A percentile compares a stretch with the other conserved stretches of the same genome.
These are phyloP conservation scores for Castanea crenata DNA, from an alignment of 306 rosid genomes.

Conservation along the genomic window DNA sequence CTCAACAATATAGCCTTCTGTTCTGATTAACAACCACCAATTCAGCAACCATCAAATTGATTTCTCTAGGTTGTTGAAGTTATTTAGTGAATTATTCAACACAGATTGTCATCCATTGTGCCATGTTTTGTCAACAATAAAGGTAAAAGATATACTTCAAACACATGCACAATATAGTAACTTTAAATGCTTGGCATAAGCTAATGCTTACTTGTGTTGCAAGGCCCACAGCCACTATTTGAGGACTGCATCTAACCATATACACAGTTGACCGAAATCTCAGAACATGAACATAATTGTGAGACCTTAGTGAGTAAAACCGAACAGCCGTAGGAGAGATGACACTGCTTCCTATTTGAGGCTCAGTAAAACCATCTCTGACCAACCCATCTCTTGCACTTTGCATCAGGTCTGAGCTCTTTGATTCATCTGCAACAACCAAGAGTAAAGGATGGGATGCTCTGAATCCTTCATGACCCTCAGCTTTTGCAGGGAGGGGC, in stretches of 20 bases:
- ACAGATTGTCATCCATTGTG: background rate
- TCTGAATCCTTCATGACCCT: conserved; percentile 68
- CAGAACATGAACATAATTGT: conserved; percentile 87
- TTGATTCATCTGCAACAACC: conserved; percentile 87
- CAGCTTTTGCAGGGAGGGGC: conserved; percentile 62
- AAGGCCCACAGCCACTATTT: conserved; percentile 88
- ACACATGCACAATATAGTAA: conserved; percentile 14
- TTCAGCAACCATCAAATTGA: conserved; percentile 17
- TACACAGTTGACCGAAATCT: conserved; percentile 89
- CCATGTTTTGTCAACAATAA: conserved; percentile 3
- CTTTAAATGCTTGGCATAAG: conserved; percentile 1
- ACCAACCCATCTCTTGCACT: conserved; percentile 46
- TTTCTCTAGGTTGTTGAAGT: conserved; percentile 13
- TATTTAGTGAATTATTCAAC: conserved; percentile 20
- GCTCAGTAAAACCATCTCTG: conserved; percentile 62
- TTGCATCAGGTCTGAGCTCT: conserved; percentile 67
- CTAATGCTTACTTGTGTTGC: conserved; percentile 83
- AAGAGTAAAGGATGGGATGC: conserved; percentile 87
- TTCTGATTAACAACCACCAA: conserved; percentile 8
- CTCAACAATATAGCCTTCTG: conserved; percentile 14
- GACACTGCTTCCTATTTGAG: conserved; percentile 52
- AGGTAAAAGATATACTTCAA: conserved; percentile 18
- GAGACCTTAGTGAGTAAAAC: conserved; percentile 85
- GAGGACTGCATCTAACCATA: conserved; percentile 96
- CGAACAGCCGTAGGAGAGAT: conserved; percentile 82